Evolutionary conservation across 2,329 filamentous ascomycete species (phyloP), one percentile per base, ranked within the genome.

Genomic region (Ustilaginoidea virens): DNA sequence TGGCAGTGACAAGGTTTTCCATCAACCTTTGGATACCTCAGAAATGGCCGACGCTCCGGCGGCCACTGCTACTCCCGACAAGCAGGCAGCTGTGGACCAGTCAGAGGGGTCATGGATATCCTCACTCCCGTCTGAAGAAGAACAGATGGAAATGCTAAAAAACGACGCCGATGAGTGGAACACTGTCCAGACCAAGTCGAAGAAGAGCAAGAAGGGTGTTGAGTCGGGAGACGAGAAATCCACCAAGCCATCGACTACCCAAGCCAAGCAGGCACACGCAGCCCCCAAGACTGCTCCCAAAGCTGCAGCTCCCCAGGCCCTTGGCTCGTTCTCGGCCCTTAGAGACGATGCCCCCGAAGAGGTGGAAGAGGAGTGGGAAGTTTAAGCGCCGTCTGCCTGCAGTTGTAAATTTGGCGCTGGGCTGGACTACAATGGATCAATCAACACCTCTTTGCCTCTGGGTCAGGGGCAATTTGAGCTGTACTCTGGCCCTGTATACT

Each of bases 101-200:
- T 38, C 45, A 14, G 48, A 55, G 37, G 45, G 49, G 19, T 56
- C 51, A 35, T 69, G 64, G 63, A 53, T 61, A 17, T 53, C 63
- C 5, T 55, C 60, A 7, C 52, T 70, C 2, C 66, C 66, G 3
- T 72, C 69, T 0, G 69, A 74, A 47, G 69, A 75, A 48, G 66
- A 74, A 49, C 69, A 74, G 52, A 55, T 74, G 39, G 60, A 72
- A 51, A 54, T 66, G 46, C 56, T 71, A 31, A 63, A 63, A 40
- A 53, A 53, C 13, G 56, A 63, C 17, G 53, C 49, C 13, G 60
- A 64, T 27, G 61, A 71, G 38, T 77, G 72, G 71, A 71, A 56
- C 47, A 71, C 70, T 18, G 72, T 77, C 28, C 63, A 58, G 44
- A 48, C 48, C 35, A 60, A 62, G 51, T 48, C 56, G 38, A 56